Base-by-base conservation (phyloP, 768 basidiomycete species). In the Tephrocybe sp. region DNA sequence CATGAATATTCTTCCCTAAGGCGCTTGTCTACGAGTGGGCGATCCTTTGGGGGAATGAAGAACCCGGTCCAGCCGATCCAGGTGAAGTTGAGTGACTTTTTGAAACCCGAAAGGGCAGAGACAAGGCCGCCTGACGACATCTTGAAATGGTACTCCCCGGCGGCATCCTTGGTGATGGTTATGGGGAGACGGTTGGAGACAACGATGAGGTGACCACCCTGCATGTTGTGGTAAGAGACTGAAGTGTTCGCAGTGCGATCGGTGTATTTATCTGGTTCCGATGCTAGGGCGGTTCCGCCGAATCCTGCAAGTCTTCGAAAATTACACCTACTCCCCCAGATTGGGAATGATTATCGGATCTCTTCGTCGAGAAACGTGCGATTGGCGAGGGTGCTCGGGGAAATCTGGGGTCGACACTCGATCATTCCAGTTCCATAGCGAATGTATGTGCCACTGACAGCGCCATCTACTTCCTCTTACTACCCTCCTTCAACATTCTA, bases 41-140 rank as follows among this genome's bases (percentile, higher is more conserved):
- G 80, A 70, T 99, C 97, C 64, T 92, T 92, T 30, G 77, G 77
- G 4, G 97, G 97, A 58, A 98, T 98, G 77, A 85, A 90, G 70
- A 91, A 90, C 13, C 93, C 92, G 0, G 92, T 87, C 92, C 92
- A 97, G 51, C 91, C 90, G 61, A 97, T 95, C 92, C 96, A 98
- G 19, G 92, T 97, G 72, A 99, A 98, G 68, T 82, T 87, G 79
- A 98, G 86, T 32, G 89, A 93, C 73, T 97, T 98, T 75, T 99
- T 99, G 81, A 94, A 96, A 41, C 97, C 96, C 19, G 89, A 89
- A 58, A 99, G 85, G 53, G 97, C 97, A 47, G 91, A 94, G 56
- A 98, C 97, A 54, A 99, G 89, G 48, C 97, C 97, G 23, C 97
- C 97, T 3, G 92, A 95, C 53, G 92, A 95, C 95, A 98, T 97